Evolutionary conservation across 345 rosid genomes (phyloP).

Genomic region (Populus davidiana): DNA sequence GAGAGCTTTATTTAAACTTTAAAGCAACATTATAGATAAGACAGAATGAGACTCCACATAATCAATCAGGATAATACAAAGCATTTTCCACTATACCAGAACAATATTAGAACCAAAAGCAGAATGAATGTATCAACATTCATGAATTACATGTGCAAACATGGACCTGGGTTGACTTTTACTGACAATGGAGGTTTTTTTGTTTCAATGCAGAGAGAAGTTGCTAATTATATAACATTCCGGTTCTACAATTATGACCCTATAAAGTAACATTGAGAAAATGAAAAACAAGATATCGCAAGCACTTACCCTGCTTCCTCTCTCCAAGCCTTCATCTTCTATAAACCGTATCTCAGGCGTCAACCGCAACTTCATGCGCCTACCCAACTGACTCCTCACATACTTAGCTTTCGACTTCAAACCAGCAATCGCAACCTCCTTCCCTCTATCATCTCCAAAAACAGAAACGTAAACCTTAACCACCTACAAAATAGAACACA

Average conservation of each 20-base stretch:
- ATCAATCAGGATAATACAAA: no score
- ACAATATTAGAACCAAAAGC: background rate
- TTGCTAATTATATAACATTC: no score
- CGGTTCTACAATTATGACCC: no score
- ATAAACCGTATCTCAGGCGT: constrained; percentile 88
- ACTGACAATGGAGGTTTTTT: background rate
- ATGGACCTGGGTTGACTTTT: background rate
- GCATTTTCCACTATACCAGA: background rate
- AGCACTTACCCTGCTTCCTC: constrained; percentile 85
- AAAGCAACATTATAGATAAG: background rate
- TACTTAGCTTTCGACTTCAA: constrained; percentile 79
- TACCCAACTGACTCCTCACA: constrained; percentile 73
- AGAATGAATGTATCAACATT: background rate
- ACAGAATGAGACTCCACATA: background rate
- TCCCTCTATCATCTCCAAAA: constrained; percentile 94
- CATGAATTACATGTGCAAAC: background rate
- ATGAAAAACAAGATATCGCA: background rate
- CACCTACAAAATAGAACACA: constrained; percentile 42
- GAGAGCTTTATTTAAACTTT: background rate
- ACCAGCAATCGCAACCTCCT: constrained; percentile 80
- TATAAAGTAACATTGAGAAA: background rate
- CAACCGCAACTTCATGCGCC: constrained; percentile 81
- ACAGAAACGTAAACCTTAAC: constrained; percentile 94
- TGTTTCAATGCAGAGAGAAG: background rate
- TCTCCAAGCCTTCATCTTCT: constrained; percentile 81